phyloP scores from a whole-genome alignment of 345 rosid genomes.

The Camelina laxa region DNA sequence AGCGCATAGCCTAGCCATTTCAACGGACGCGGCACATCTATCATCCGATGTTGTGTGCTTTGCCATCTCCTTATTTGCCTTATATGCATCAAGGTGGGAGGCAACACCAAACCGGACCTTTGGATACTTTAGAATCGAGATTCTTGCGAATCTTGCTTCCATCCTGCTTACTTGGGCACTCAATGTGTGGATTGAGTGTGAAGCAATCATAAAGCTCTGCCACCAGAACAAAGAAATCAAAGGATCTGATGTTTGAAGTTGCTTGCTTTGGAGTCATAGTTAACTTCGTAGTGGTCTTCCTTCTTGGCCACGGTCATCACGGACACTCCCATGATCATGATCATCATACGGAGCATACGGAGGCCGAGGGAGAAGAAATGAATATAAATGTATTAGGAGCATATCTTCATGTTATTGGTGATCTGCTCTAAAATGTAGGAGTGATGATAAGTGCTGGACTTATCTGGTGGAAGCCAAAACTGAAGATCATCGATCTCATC shows the following conservation, averaged over 20 bases:
- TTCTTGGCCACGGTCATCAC: not conserved
- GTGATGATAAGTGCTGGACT: not conserved
- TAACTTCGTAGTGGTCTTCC: not conserved
- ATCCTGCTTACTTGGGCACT: not conserved
- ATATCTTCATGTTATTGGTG: not conserved
- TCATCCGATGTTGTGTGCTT: not conserved
- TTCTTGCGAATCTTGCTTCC: not conserved
- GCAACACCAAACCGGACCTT: not conserved
- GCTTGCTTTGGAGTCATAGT: not conserved
- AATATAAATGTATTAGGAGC: not conserved
- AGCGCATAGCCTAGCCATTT: not conserved
- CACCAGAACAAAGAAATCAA: not conserved
- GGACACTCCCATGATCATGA: not conserved
- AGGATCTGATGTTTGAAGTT: not conserved
- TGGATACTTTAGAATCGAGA: not conserved
- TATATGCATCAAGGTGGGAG: not conserved
- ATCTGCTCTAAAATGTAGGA: not conserved
- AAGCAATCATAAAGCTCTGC: not conserved
- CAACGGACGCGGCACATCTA: not conserved
- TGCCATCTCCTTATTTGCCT: no score
- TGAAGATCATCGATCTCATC: no score
- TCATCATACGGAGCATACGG: not conserved
- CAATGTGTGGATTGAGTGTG: not conserved
- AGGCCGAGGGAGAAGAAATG: not conserved
- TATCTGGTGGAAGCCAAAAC: not conserved